These are phyloP conservation scores for Neurospora sp. DNA, from an alignment of 495 filamentous ascomycete species.

Conservation along the genomic window DNA sequence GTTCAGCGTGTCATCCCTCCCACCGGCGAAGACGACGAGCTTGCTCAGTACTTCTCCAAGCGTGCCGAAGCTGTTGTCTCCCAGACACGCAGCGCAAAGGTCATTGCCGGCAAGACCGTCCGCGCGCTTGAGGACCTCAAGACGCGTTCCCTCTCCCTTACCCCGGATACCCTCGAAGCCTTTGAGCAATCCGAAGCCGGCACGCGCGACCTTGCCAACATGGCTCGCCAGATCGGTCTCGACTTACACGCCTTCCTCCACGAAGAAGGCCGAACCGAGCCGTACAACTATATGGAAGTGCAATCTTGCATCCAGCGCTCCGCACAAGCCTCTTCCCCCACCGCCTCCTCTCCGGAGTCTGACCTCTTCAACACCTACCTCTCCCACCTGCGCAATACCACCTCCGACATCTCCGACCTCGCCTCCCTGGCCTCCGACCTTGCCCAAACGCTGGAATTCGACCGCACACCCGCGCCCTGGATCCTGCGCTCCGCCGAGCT, in stretches of 20 bases:
- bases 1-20: slow-evolving; percentile 51
- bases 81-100: slow-evolving; percentile 73
- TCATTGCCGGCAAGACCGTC: slow-evolving; percentile 69
- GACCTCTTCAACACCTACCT: slow-evolving; percentile 60
- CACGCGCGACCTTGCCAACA: slow-evolving; percentile 55
- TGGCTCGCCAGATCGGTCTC: slow-evolving; percentile 56
- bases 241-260: slow-evolving; percentile 53
- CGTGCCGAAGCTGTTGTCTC: slow-evolving; percentile 62
- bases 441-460: slow-evolving; percentile 74
- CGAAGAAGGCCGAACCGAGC: slow-evolving; percentile 63
- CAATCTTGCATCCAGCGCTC: slow-evolving; percentile 50
- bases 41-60: slow-evolving; percentile 54
- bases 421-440: slow-evolving; percentile 63
- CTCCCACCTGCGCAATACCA: slow-evolving; percentile 55
- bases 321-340: slow-evolving; percentile 21
- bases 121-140: slow-evolving; percentile 70
- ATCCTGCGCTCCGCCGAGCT: slow-evolving; percentile 69
- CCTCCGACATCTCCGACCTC: slow-evolving; percentile 58
- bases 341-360: slow-evolving; percentile 36
- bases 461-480: slow-evolving; percentile 66
- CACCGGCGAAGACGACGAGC: slow-evolving; percentile 47
- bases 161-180: slow-evolving; percentile 40
- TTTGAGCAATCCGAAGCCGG: slow-evolving; percentile 50
- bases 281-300: slow-evolving; percentile 56
- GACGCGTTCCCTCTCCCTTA: slow-evolving; percentile 64